These are phyloP conservation scores for Cantharellus anzutake DNA, from an alignment of 768 basidiomycete genomes.

Conservation along the genomic window DNA sequence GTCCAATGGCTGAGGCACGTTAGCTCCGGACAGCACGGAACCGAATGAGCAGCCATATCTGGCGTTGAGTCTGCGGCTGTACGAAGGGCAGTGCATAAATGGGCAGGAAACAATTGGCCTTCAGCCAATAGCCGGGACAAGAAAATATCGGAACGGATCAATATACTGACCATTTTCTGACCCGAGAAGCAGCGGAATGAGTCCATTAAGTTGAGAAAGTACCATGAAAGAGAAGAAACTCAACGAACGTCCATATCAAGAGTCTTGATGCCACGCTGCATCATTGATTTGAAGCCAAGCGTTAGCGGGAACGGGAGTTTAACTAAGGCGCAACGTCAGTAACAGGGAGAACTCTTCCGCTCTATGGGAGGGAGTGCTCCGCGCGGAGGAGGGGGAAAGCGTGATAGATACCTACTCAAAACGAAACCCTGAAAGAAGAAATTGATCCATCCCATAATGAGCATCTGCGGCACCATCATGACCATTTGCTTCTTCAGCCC, in stretches of 20 bases:
- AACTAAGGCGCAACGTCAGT: conserved; percentile 29
- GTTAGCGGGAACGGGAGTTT: conserved; percentile 95
- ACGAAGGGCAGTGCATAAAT: not conserved
- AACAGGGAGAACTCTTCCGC: no score
- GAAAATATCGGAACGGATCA: no score
- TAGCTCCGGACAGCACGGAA: conserved; percentile 22
- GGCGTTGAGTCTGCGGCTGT: conserved; percentile 63
- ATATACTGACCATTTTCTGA: conserved; percentile 57
- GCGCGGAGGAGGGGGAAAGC: not conserved
- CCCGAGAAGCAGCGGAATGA: conserved; percentile 87
- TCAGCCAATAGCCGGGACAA: no score
- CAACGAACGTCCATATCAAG: conserved; percentile 96
- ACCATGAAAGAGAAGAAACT: conserved; percentile 98
- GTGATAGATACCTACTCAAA: conserved; percentile 47
- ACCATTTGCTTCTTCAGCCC: conserved; percentile 99
- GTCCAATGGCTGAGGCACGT: conserved; percentile 15
- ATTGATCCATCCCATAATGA: conserved; percentile 95
- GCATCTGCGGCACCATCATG: conserved; percentile 97
- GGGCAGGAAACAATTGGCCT: no score
- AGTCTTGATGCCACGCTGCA: conserved; percentile 88
- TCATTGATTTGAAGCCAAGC: conserved; percentile 92
- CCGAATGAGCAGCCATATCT: conserved; percentile 31
- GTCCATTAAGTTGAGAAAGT: conserved; percentile 94
- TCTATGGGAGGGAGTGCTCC: not conserved
- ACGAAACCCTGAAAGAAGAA: conserved; percentile 99